Evolutionary conservation across 805 yeast species (phyloP).

Genomic region (Sugiyamaella floridensis): DNA sequence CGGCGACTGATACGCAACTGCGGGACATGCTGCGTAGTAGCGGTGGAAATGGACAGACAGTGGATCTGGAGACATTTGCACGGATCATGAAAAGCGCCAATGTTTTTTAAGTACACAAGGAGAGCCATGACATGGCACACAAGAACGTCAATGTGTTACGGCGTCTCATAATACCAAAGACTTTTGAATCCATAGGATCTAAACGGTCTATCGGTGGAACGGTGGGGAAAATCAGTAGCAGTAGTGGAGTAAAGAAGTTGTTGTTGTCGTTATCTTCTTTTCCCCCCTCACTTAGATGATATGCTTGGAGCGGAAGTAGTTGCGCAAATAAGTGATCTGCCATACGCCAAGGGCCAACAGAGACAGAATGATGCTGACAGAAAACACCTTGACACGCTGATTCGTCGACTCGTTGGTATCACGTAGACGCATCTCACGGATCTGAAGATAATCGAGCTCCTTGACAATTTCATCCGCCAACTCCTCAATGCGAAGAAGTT

Average conservation of each 20-base stretch:
- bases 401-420: constrained; percentile 97
- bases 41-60: constrained; percentile 10
- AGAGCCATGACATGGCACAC: too few species aligned
- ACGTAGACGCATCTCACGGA: constrained; percentile 86
- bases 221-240: too few species aligned
- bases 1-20: constrained; percentile 26
- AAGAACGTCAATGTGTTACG: too few species aligned
- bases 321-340: constrained; percentile 88
- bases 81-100: constrained; percentile 23
- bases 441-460: constrained; percentile 76
- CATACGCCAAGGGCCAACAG: constrained; percentile 78
- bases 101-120: constrained; percentile 7
- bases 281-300: constrained; percentile 25
- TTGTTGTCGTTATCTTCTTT: background rate
- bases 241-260: constrained; percentile 8
- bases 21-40: constrained; percentile 27
- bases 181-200: constrained; percentile 1
- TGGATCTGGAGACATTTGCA: constrained; percentile 21
- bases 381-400: constrained; percentile 83
- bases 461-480: constrained; percentile 70
- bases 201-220: too few species aligned
- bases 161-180: too few species aligned
- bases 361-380: constrained; percentile 58
- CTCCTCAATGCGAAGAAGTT: constrained; percentile 80
- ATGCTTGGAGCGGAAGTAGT: constrained; percentile 60